phyloP scores from a whole-genome alignment of 2,329 filamentous ascomycete species.

The Colletotrichum shisoi region DNA sequence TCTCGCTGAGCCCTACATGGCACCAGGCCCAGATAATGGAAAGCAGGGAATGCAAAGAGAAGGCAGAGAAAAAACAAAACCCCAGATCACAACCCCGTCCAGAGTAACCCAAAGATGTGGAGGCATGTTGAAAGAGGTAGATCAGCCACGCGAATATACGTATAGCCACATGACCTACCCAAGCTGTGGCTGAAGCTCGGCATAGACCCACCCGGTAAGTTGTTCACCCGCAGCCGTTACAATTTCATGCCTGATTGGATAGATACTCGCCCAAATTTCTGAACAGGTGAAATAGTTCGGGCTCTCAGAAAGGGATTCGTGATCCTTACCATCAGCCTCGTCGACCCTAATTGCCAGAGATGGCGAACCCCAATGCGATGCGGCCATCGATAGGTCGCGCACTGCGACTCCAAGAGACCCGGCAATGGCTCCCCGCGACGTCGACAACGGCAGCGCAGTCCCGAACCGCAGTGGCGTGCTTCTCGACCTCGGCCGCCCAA shows the following conservation, averaged over 20 bases:
- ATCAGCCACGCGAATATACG: background rate
- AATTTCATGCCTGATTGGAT: constrained; percentile 24
- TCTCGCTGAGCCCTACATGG: no score
- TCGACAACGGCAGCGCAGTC: constrained; percentile 11
- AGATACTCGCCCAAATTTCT: constrained; percentile 27
- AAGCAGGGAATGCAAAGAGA: no score
- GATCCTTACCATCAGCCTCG: constrained; percentile 27
- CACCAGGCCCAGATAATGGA: no score
- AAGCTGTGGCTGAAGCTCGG: background rate
- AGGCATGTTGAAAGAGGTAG: background rate
- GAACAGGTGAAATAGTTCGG: constrained; percentile 33
- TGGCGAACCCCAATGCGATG: constrained; percentile 46
- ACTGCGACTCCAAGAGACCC: constrained; percentile 39
- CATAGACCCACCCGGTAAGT: constrained; percentile 15
- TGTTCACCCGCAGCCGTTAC: constrained; percentile 31
- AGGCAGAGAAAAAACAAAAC: no score
- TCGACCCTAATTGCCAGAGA: constrained; percentile 39
- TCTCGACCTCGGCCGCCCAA: constrained; percentile 65
- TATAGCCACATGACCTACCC: background rate
- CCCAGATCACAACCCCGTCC: background rate
- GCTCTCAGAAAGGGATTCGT: constrained; percentile 27
- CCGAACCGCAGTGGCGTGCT: constrained; percentile 44
- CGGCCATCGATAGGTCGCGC: constrained; percentile 47
- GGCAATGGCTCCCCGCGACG: constrained; percentile 22
- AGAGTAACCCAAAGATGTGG: no score